Evolutionary conservation across 331 rosid genomes (phyloP).

Genomic region (Spiraea crenata): DNA sequence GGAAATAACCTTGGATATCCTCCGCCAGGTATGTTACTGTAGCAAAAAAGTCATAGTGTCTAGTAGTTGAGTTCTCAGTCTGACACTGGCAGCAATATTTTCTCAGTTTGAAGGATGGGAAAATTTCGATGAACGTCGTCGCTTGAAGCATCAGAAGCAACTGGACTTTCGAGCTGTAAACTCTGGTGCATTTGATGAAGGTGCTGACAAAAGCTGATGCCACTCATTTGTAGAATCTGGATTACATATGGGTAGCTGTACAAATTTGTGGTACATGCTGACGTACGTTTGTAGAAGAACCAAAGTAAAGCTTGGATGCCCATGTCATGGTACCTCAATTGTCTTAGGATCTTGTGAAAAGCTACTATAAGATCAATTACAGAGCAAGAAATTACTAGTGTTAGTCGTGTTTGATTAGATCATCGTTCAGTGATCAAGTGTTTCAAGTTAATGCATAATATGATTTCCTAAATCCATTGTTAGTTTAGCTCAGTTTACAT

Average conservation of each 20-base stretch:
- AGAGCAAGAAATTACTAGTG: background rate
- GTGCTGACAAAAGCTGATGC: conserved; percentile 74
- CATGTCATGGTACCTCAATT: background rate
- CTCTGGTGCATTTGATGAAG: conserved; percentile 81
- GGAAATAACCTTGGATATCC: conserved; percentile 72
- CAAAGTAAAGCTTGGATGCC: background rate
- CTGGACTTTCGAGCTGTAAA: conserved; percentile 72
- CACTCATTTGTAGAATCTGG: background rate
- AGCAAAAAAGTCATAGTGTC: conserved; percentile 13
- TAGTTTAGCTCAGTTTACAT: no score
- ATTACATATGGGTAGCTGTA: background rate
- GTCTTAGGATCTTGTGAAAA: background rate
- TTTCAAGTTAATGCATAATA: no score
- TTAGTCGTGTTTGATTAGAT: background rate
- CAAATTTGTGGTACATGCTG: conserved; percentile 4
- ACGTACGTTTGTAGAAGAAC: conserved; percentile 3
- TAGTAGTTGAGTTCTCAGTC: background rate
- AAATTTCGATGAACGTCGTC: conserved; percentile 67
- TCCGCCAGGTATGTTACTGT: conserved; percentile 60
- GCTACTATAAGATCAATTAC: background rate
- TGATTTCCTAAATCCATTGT: no score
- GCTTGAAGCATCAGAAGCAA: conserved; percentile 80
- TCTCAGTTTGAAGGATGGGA: conserved; percentile 91
- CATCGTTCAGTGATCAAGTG: no score
- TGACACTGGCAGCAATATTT: background rate